phyloP scores from a whole-genome alignment of 257 asterid species.

The Solanum chiquidenum region DNA sequence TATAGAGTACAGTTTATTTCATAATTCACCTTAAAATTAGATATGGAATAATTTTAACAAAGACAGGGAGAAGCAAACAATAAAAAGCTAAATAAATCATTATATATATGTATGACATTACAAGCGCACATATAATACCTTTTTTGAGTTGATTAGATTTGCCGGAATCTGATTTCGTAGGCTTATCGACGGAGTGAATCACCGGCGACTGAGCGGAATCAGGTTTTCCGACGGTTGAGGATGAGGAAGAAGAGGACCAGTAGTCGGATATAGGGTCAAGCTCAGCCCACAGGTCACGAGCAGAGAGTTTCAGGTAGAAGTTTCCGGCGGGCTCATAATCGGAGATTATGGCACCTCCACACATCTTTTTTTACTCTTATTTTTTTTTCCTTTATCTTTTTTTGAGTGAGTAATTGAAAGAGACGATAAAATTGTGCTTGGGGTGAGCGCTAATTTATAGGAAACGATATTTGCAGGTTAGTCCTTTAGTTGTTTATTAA shows the following conservation, averaged over 20 bases:
- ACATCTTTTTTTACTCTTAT: constrained; percentile 20
- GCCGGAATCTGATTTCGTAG: neutral
- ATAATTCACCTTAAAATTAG: too few relatives aligned
- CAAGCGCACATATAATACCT: too few relatives aligned
- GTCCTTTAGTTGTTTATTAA: neutral
- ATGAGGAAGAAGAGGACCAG: constrained; percentile 48
- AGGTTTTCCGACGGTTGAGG: constrained; percentile 6
- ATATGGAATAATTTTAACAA: too few relatives aligned
- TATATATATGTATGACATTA: neutral
- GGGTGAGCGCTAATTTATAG: neutral
- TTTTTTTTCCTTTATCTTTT: too few relatives aligned
- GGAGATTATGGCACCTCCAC: constrained; percentile 82
- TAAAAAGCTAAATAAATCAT: neutral
- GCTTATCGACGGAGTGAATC: neutral
- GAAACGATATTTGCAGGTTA: neutral
- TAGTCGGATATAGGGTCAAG: constrained; percentile 43
- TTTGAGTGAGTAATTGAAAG: neutral
- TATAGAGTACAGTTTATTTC: neutral
- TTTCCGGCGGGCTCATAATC: constrained; percentile 39
- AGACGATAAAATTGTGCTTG: neutral
- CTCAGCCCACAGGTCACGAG: constrained; percentile 58
- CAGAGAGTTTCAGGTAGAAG: constrained; percentile 33
- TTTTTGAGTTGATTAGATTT: neutral
- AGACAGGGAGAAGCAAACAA: too few relatives aligned
- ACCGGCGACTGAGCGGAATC: neutral